Evolutionary conservation across 495 filamentous ascomycete genomes (phyloP), one percentile per base, ranked within the genome.

Genomic region (Daldinia decipiens): DNA sequence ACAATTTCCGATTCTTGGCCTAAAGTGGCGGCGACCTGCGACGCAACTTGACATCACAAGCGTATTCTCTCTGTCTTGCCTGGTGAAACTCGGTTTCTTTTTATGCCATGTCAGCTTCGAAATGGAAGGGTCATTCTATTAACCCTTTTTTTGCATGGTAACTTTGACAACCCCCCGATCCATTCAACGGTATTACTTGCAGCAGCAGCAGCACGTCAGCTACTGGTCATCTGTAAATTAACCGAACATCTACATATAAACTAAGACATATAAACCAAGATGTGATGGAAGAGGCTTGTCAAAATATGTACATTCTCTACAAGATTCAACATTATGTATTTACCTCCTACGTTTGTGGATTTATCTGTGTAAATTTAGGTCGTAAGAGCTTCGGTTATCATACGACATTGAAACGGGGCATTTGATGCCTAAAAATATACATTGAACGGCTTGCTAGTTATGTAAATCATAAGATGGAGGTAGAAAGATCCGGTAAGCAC

Each of bases 1-100:
- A 4, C 0, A 47, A 47, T 36, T 12, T 6, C 40, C 15, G 31
- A 29, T 29, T 53, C 26, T 53, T 53, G 50, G 50, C 54, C 34
- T 21, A 8, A 31, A 21, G 54, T 38, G 19, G 17, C 53, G 45
- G 58, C 32, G 47, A 63, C 32, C 9, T 11, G 9, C 32, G 9
- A 34, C 50, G 55, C 63, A 67, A 60, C 54, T 67, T 72, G 63
- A 72, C 63, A 72, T 72, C 69, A 72, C 59, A 63, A 24, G 59
- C 63, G 38, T 56, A 31, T 27, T 9, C 29, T 54, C 50, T 32
- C 45, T 53, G 59, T 63, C 52, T 70, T 60, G 38, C 52, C 51
- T 19, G 19, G 43, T 47, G 43, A 47, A 47, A 47, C 43, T 47
- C 43, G 43, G 24, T 12, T 47, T 9, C 43, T 47, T 21, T n/a